A percentile compares a stretch with the other conserved stretches of the same genome.
Conservation (phyloP, 345 rosid species). For the Cardamine occulta region DNA sequence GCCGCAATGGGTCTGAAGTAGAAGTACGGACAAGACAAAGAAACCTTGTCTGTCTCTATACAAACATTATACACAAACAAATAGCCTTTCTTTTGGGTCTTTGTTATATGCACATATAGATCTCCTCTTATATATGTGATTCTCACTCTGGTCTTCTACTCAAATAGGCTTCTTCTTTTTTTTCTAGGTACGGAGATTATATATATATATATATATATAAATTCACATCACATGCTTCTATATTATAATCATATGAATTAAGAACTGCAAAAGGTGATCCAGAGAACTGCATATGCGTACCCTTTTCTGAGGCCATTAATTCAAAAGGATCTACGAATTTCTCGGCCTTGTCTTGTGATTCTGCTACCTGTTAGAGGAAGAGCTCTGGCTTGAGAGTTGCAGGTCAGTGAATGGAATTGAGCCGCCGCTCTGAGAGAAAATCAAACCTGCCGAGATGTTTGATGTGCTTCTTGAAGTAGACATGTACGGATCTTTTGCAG, state of each 20-base stretch:
- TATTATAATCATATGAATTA: conserved; percentile 37
- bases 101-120: conserved; percentile 38
- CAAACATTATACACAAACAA: conserved; percentile 35
- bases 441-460: conserved; percentile 69
- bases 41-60: conserved; percentile 35
- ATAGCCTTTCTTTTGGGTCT: conserved; percentile 7
- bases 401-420: conserved; percentile 66
- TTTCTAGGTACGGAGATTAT: not conserved
- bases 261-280: conserved; percentile 39
- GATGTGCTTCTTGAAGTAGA: conserved; percentile 63
- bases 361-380: conserved; percentile 71
- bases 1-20: conserved; percentile 28
- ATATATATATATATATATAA: conserved; percentile 16
- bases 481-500: conserved; percentile 58
- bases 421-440: conserved; percentile 64
- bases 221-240: conserved; percentile 40
- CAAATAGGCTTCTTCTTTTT: conserved; percentile 23
- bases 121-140: conserved; percentile 35
- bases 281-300: conserved; percentile 36
- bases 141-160: conserved; percentile 32
- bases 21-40: conserved; percentile 36
- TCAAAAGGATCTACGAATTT: conserved; percentile 74
- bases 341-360: conserved; percentile 67
- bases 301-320: conserved; percentile 25
- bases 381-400: conserved; percentile 70